A percentile compares a stretch with the other conserved stretches of the same genome.
These are phyloP conservation scores for Schwanniomyces pseudopolymorphus DNA, from an alignment of 805 yeast species.

Conservation along the genomic window DNA sequence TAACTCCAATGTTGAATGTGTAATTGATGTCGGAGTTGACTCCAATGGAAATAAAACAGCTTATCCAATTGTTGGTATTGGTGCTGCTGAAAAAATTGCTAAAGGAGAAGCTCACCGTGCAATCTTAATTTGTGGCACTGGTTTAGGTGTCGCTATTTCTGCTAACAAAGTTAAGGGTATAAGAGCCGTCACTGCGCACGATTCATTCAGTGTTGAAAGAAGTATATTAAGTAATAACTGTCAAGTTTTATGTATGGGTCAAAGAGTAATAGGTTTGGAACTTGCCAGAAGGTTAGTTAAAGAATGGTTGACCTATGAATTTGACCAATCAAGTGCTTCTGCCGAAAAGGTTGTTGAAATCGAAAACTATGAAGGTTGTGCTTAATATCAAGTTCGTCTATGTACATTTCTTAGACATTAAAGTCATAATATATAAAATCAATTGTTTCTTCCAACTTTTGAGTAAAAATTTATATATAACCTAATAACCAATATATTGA, in stretches of 20 bases:
- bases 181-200: constrained; percentile 50
- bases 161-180: constrained; percentile 49
- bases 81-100: constrained; percentile 41
- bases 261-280: constrained; percentile 45
- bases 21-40: constrained; percentile 41
- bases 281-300: constrained; percentile 42
- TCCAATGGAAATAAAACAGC: constrained; percentile 31
- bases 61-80: constrained; percentile 45
- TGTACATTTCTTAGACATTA: too few species aligned
- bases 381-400: not conserved
- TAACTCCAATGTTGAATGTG: constrained; percentile 25
- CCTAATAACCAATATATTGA: too few species aligned
- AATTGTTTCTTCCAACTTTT: too few species aligned
- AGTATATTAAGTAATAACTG: constrained; percentile 43
- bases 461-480: not conserved
- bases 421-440: too few species aligned
- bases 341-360: constrained; percentile 41
- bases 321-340: constrained; percentile 39
- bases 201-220: constrained; percentile 46
- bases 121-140: constrained; percentile 48
- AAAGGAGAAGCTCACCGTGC: constrained; percentile 45
- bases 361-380: constrained; percentile 19
- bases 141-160: constrained; percentile 48
- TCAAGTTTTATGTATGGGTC: constrained; percentile 49
- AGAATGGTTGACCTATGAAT: constrained; percentile 44